Evolutionary conservation across 345 rosid genomes (phyloP).

Genomic region (Bruguiera gymnorhiza): DNA sequence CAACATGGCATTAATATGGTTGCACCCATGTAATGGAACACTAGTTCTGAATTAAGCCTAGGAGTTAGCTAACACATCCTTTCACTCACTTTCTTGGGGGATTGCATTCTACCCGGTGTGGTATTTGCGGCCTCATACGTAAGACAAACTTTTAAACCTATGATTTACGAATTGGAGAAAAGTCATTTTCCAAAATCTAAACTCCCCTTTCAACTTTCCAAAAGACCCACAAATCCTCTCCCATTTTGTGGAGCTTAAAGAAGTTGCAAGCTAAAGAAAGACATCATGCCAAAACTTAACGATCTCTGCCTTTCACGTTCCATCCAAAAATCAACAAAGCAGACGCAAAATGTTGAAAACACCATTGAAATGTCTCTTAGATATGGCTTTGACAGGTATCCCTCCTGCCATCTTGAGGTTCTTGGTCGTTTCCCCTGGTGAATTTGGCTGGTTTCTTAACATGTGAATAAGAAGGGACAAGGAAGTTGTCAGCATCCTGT

Average conservation of each 20-base stretch:
- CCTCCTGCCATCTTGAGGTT: not conserved
- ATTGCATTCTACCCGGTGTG: conserved; percentile 8
- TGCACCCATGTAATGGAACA: too few relatives aligned
- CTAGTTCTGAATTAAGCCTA: too few relatives aligned
- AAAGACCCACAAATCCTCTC: not conserved
- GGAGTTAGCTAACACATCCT: too few relatives aligned
- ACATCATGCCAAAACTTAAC: conserved; percentile 15
- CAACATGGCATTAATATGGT: too few relatives aligned
- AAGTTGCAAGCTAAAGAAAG: not conserved
- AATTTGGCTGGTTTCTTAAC: not conserved
- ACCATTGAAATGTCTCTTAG: conserved; percentile 8
- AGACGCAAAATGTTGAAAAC: conserved; percentile 9
- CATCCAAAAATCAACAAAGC: conserved; percentile 23
- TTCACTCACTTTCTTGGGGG: not conserved
- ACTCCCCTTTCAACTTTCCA: not conserved
- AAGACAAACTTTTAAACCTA: not conserved
- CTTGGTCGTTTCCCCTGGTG: conserved; percentile 4
- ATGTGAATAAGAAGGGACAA: conserved; percentile 13
- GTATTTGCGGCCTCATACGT: conserved; percentile 10
- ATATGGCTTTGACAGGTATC: conserved; percentile 1
- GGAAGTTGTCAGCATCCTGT: not conserved
- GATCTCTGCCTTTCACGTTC: conserved; percentile 17
- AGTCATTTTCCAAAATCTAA: conserved; percentile 18
- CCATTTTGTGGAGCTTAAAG: conserved; percentile 3
- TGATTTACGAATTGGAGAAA: conserved; percentile 15